These are phyloP conservation scores for Aspergillus pseudotamarii DNA, from an alignment of 2,329 filamentous ascomycete genomes.

Conservation along the genomic window DNA sequence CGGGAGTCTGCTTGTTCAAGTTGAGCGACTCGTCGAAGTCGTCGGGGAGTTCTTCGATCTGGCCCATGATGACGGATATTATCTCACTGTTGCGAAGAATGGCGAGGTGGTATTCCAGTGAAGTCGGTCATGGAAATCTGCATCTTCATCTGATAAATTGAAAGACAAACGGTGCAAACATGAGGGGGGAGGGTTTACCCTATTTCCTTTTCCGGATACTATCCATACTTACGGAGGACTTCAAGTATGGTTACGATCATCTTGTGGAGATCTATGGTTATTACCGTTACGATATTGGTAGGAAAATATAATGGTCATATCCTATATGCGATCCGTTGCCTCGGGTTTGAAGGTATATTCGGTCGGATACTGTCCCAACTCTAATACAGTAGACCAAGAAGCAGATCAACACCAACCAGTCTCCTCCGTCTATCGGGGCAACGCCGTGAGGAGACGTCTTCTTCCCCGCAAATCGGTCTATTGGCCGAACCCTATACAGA, in stretches of 20 bases:
- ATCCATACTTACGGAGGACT: neutral
- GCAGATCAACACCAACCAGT: no score
- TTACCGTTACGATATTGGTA: constrained; percentile 1
- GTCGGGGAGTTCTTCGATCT: constrained; percentile 54
- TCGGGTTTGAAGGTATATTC: neutral
- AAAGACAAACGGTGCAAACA: constrained; percentile 19
- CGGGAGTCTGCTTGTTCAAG: constrained; percentile 39
- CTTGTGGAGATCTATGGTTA: neutral
- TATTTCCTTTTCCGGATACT: constrained; percentile 11
- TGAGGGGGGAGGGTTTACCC: constrained; percentile 19
- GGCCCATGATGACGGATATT: constrained; percentile 50
- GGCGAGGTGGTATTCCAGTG: neutral
- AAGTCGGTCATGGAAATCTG: neutral
- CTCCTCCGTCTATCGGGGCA: neutral
- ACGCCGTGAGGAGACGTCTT: constrained; percentile 2
- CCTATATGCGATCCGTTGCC: neutral
- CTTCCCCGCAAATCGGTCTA: constrained; percentile 30
- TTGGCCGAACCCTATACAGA: constrained; percentile 22
- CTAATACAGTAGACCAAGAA: neutral
- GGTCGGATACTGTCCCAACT: neutral
- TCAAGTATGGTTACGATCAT: neutral
- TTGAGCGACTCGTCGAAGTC: constrained; percentile 52
- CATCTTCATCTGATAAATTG: neutral
- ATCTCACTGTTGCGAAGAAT: neutral
- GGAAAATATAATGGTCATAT: neutral